Evolutionary conservation across 176 grass and related monocot genomes (phyloP).

Genomic region (Avena atlantica): DNA sequence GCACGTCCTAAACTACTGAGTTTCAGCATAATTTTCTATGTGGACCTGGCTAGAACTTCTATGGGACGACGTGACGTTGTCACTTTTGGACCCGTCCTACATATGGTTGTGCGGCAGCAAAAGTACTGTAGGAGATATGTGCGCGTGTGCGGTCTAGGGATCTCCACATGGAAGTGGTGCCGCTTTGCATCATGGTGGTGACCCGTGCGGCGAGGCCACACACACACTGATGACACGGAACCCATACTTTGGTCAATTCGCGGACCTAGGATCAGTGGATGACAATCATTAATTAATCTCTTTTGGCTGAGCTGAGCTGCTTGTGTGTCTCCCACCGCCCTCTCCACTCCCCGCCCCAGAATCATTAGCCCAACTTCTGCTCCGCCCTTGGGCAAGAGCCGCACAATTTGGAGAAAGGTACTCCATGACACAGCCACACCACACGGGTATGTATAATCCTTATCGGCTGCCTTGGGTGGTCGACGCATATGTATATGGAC

Average conservation of each 20-base stretch:
- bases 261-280: neutral
- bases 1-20: neutral
- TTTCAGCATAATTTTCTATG: neutral
- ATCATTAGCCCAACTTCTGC: slow-evolving; percentile 15
- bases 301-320: neutral
- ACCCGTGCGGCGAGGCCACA: neutral
- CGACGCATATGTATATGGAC: neutral
- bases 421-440: neutral
- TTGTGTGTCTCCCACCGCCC: slow-evolving; percentile 36
- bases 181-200: neutral
- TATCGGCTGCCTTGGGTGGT: neutral
- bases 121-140: too few relatives aligned
- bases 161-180: slow-evolving; percentile 34
- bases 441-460: neutral
- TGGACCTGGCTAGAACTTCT: slow-evolving; percentile 9
- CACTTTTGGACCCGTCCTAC: too few relatives aligned
- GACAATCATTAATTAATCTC: neutral
- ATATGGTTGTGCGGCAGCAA: too few relatives aligned
- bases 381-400: neutral
- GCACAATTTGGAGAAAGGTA: neutral
- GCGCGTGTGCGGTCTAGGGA: neutral
- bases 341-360: slow-evolving; percentile 15
- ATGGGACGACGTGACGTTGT: too few relatives aligned
- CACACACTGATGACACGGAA: too few relatives aligned
- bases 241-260: neutral